A percentile compares a stretch with the other conserved stretches of the same genome.
phyloP scores from a whole-genome alignment of 805 yeast genomes.

The Candida insectorum region DNA sequence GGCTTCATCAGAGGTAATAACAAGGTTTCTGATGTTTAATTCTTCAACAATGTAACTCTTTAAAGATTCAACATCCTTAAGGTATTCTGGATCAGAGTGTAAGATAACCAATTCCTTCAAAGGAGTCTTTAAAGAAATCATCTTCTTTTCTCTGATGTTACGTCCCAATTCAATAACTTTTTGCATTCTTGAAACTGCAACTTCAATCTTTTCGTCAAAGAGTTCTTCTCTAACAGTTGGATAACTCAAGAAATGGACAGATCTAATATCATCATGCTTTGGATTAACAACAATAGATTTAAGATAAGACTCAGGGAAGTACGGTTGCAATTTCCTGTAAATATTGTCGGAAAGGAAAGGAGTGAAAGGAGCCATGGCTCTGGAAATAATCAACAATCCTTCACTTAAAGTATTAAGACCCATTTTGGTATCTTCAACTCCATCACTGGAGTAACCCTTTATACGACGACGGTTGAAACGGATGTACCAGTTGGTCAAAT shows the following conservation, averaged over 20 bases:
- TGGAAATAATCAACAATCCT: constrained; percentile 79
- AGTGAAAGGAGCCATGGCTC: constrained; percentile 99
- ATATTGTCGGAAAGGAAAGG: constrained; percentile 93
- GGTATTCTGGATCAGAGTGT: constrained; percentile 71
- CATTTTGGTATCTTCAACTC: constrained; percentile 74
- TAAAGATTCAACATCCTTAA: constrained; percentile 74
- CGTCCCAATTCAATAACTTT: constrained; percentile 95
- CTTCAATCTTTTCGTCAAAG: constrained; percentile 78
- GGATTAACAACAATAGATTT: constrained; percentile 37
- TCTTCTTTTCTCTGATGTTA: constrained; percentile 93
- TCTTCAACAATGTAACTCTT: constrained; percentile 83
- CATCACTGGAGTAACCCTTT: constrained; percentile 79
- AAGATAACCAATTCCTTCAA: constrained; percentile 82
- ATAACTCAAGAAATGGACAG: constrained; percentile 91
- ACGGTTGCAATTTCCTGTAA: constrained; percentile 68
- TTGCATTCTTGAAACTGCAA: constrained; percentile 94
- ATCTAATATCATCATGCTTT: constrained; percentile 58
- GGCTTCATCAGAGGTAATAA: constrained; percentile 86
- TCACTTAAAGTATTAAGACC: constrained; percentile 91
- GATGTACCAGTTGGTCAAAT: constrained; percentile 97
- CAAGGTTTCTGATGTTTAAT: constrained; percentile 83
- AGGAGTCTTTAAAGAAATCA: constrained; percentile 92
- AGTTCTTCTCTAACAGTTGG: constrained; percentile 80
- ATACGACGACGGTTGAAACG: constrained; percentile 97
- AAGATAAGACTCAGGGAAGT: constrained; percentile 59